Base-by-base conservation (phyloP, 768 basidiomycete species). In the Strobilomyces echinocephalus region DNA sequence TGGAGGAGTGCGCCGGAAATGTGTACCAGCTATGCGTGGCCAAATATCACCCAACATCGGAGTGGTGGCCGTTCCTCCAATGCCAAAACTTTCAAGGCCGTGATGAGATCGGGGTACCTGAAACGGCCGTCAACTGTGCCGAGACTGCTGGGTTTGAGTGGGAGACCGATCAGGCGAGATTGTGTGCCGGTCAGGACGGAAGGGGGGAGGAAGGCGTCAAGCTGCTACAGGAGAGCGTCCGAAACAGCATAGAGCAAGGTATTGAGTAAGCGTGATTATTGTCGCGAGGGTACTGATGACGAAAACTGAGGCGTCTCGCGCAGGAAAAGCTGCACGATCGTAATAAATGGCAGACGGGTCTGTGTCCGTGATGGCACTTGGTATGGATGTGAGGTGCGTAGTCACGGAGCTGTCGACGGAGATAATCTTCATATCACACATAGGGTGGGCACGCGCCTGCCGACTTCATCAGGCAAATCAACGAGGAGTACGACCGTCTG, bases 261-360 rank as follows among this genome's bases (percentile, higher is more conserved):
- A 81, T 95, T 57, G 63, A 72, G 90, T 89, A 69, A 61, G 75
- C 65, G 18, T 33, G 12, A n/a, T 12, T 11, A 46, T 54, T 50
- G 40, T 30, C n/a, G n/a, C 18, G 20, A 28, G 40, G 12, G 14
- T 30, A 51, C 44, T 54, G 43, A 42, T 35, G 21, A 46, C 51
- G 33, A 52, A 31, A 48, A 54, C 60, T 49, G 38, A 53, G 38
- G 46, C 31, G 36, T 55, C 44, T 52, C 28, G 48, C 36, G 50
- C 62, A 88, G 84, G 50, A 93, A 85, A 72, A 94, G 91, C 65
- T 97, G 94, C 73, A 93, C 93, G 8, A 75, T 97, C 42, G 62
- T 91, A 36, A 88, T 97, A 62, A 86, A 80, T 60, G 78, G 75
- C 3, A 75, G 73, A 58, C 72, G 78, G 57, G 81, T 86, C 14